Percentiles rank a stretch among this genome's conserved stretches.
These are phyloP conservation scores for Funneliformis caledonium DNA, from an alignment of 371 early-diverging fungal genomes.

Conservation along the genomic window DNA sequence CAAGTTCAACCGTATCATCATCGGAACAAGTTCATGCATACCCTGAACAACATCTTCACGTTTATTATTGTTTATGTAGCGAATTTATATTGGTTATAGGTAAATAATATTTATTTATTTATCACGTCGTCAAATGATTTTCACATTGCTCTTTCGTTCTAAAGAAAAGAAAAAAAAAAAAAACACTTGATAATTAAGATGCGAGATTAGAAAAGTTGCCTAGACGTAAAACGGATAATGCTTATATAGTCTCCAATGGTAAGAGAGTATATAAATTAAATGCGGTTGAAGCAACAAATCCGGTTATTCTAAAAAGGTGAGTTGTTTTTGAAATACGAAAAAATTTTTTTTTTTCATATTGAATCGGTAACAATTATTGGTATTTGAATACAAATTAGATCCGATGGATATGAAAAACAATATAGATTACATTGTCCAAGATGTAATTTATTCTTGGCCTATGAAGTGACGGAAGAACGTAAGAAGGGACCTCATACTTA, in stretches of 20 bases:
- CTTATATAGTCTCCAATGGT: slow-evolving; percentile 65
- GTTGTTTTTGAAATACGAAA: not conserved
- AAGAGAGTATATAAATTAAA: slow-evolving; percentile 65
- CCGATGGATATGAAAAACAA: slow-evolving; percentile 65
- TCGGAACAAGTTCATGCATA: slow-evolving; percentile 55
- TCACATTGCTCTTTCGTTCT: not conserved
- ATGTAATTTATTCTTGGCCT: slow-evolving; percentile 62
- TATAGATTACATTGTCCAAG: slow-evolving; percentile 65
- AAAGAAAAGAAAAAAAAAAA: not conserved
- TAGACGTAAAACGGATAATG: slow-evolving; percentile 65
- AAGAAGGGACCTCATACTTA: slow-evolving; percentile 66
- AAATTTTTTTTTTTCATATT: not conserved
- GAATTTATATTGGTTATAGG: slow-evolving; percentile 75
- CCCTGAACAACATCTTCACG: slow-evolving; percentile 58
- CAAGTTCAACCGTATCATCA: slow-evolving; percentile 67
- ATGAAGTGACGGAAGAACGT: slow-evolving; percentile 61
- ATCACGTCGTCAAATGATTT: not conserved
- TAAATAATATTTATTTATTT: slow-evolving; percentile 16
- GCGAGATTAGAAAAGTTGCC: slow-evolving; percentile 64
- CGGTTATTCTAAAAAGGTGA: slow-evolving; percentile 33
- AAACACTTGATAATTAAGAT: slow-evolving; percentile 33
- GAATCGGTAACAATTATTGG: not conserved
- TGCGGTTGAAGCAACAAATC: slow-evolving; percentile 53
- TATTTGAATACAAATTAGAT: slow-evolving; percentile 42
- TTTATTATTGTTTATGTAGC: slow-evolving; percentile 77